Base-by-base conservation (phyloP, 108 stramenopile genomes). In the Nitzschia inconspicua region DNA sequence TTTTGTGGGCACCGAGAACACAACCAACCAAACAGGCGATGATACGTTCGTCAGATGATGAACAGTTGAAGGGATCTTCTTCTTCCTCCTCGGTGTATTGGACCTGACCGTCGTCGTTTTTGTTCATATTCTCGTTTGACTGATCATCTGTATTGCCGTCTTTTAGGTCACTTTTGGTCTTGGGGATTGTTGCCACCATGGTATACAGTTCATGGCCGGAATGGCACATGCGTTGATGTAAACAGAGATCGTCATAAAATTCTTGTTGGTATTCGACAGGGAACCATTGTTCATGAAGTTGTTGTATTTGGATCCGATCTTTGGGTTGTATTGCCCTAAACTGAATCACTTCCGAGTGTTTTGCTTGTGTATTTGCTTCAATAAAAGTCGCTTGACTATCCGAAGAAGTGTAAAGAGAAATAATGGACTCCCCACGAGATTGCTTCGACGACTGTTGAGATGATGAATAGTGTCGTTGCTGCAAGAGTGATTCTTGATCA, bases 271-370 rank as follows among this genome's bases (percentile, higher is more conserved):
- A 89, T 13, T 53, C 36, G n/a, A 89, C 84, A 2, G 88, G 88
- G 47, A 89, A 89, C 84, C 84, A 85, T 37, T 75, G 65, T 60
- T 82, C 82, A 54, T 85, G 84, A 36, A 89, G 53, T 30, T 46
- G 44, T 56, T 83, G 79, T 14, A 89, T 77, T 22, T 47, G 54
- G 22, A 65, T 44, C 10, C 88, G 73, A 63, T 89, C 88, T 3
- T 13, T 18, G 1, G 76, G 68, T 40, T 65, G 55, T 1, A 91
- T 76, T n/a, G 55, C 35, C 0, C 89, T 84, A 65, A 82, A 86
- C n/a, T n/a, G n/a, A n/a, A n/a, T n/a, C n/a, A n/a, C n/a, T n/a
- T n/a, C n/a, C n/a, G n/a, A n/a, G n/a, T n/a, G n/a, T n/a, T n/a
- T n/a, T n/a, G n/a, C n/a, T n/a, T n/a, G n/a, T n/a, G n/a, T n/a